phyloP scores from a whole-genome alignment of 2,329 filamentous ascomycete genomes.

The Botrytis pseudocinerea region DNA sequence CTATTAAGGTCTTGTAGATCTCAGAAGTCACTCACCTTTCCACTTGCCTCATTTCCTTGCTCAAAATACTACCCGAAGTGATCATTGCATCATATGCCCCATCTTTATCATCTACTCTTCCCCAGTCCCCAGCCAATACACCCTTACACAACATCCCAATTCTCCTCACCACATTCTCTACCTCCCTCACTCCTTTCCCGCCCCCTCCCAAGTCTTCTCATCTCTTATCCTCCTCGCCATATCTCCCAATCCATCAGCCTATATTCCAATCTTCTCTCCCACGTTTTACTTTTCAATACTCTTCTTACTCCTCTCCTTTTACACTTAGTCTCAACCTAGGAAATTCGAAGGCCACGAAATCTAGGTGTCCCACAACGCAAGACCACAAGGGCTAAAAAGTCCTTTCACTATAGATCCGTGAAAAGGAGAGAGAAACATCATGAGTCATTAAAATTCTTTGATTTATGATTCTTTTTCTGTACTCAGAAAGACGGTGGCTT shows the following conservation, averaged over 20 bases:
- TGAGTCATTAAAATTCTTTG: neutral
- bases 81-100: neutral
- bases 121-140: neutral
- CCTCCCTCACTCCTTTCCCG: neutral
- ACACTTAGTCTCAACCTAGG: rapidly evolving
- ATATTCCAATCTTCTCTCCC: neutral
- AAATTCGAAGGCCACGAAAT: neutral
- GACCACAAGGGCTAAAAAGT: neutral
- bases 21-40: neutral
- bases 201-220: neutral
- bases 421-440: neutral
- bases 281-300: neutral
- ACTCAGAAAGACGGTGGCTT: neutral
- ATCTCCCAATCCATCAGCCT: neutral
- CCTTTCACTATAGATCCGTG: rapidly evolving
- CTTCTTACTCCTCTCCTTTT: neutral
- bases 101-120: neutral
- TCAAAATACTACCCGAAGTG: neutral
- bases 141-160: neutral
- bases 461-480: rapidly evolving
- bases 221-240: neutral
- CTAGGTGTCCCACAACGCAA: neutral
- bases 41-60: neutral
- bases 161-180: neutral
- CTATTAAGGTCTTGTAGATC: neutral